phyloP scores from a whole-genome alignment of 179 eudicot genomes.

The Amaranthus tricolor region DNA sequence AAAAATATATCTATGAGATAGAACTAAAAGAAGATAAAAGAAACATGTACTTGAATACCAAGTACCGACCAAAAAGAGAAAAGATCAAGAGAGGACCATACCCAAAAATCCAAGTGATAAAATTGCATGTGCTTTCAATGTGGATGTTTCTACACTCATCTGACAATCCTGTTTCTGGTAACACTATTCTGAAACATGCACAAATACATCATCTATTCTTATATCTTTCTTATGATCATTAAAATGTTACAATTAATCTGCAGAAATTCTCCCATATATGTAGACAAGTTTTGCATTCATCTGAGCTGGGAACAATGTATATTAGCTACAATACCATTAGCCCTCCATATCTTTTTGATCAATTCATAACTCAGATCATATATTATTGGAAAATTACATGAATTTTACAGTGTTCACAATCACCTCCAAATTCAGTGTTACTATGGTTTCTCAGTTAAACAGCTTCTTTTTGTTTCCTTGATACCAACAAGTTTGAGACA shows the following conservation, averaged over 20 bases:
- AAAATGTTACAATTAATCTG: not conserved
- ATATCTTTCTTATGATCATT: not conserved
- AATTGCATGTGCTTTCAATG: constrained; percentile 6
- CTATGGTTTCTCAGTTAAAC: not conserved
- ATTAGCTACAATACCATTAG: not conserved
- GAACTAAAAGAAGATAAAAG: too few relatives aligned
- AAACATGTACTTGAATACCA: too few relatives aligned
- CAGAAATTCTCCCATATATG: not conserved
- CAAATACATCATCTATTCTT: not conserved
- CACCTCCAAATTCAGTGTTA: constrained; percentile 16
- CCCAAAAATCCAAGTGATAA: not conserved
- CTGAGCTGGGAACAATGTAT: constrained; percentile 6
- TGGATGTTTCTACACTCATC: not conserved
- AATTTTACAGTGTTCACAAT: not conserved
- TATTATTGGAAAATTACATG: not conserved
- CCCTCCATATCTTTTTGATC: not conserved
- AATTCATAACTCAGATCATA: constrained; percentile 11
- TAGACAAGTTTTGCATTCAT: not conserved
- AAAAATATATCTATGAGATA: too few relatives aligned
- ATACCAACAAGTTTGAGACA: constrained; percentile 14
- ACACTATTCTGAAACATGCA: not conserved
- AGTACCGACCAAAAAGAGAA: too few relatives aligned
- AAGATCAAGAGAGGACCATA: too few relatives aligned
- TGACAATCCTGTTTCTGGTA: constrained; percentile 7
- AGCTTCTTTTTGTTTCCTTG: not conserved